These are phyloP conservation scores for Myriosclerotinia scirpicola DNA, from an alignment of 2,329 filamentous ascomycete genomes.

Conservation along the genomic window DNA sequence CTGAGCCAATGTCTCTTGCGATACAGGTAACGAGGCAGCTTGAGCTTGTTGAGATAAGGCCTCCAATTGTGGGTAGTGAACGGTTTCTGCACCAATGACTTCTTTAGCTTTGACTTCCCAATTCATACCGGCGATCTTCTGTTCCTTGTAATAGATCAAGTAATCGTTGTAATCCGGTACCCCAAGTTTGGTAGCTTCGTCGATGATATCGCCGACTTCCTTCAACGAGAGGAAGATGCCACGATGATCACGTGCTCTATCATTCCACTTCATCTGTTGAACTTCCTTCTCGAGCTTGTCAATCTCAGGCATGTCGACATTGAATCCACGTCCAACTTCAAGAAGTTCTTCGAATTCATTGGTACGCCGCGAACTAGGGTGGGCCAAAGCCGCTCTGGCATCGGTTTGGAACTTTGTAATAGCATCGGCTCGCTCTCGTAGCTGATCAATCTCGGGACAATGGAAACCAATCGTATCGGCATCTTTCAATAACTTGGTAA, in stretches of 20 bases:
- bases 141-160: constrained; percentile 71
- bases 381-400: constrained; percentile 68
- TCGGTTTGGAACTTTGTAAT: constrained; percentile 83
- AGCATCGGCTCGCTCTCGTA: constrained; percentile 80
- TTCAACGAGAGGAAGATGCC: constrained; percentile 68
- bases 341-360: constrained; percentile 84
- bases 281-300: constrained; percentile 77
- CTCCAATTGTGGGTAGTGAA: constrained; percentile 94
- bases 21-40: constrained; percentile 71
- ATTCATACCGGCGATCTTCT: constrained; percentile 72
- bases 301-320: constrained; percentile 87
- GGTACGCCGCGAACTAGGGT: constrained; percentile 61
- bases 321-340: constrained; percentile 86
- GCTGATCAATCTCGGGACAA: constrained; percentile 81
- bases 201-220: constrained; percentile 77
- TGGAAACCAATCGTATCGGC: constrained; percentile 90
- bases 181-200: constrained; percentile 72
- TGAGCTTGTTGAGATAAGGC: constrained; percentile 81
- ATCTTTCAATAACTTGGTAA: constrained; percentile 78
- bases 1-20: constrained; percentile 72
- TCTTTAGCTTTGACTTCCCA: constrained; percentile 96
- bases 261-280: constrained; percentile 85
- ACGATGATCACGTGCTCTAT: constrained; percentile 67
- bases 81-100: constrained; percentile 83
- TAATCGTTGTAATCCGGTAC: constrained; percentile 81